A percentile compares a stretch with the other conserved stretches of the same genome.
phyloP scores from a whole-genome alignment of 2,329 filamentous ascomycete species.

The Apiospora phragmitis region DNA sequence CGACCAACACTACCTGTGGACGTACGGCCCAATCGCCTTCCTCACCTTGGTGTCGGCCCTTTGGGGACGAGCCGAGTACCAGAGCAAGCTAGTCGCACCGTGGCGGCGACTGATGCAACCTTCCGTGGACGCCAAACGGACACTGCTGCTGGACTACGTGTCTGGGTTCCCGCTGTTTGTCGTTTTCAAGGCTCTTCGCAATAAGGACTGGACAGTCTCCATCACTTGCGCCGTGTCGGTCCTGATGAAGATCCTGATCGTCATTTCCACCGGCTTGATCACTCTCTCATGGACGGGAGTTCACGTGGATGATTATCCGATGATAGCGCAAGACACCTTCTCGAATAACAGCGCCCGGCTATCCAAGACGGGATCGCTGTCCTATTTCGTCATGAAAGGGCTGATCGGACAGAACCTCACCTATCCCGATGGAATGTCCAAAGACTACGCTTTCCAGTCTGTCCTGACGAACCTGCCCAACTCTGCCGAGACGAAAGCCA shows the following conservation, averaged over 20 bases:
- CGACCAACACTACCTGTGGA: slow-evolving; percentile 35
- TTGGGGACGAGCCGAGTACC: slow-evolving; percentile 41
- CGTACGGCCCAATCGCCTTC: slow-evolving; percentile 36
- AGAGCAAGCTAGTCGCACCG: slow-evolving; percentile 38
- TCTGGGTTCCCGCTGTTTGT: slow-evolving; percentile 31
- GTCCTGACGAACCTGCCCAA: not conserved
- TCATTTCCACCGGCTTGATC: slow-evolving; percentile 38
- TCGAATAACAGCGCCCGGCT: not conserved
- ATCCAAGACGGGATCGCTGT: not conserved
- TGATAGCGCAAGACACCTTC: not conserved
- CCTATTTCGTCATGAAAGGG: not conserved
- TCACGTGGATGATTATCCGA: not conserved
- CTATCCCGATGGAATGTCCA: not conserved
- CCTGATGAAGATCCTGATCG: slow-evolving; percentile 34
- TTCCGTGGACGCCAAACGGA: slow-evolving; percentile 30
- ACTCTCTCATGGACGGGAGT: slow-evolving; percentile 7
- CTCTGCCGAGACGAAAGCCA: not conserved
- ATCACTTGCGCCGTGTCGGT: slow-evolving; percentile 27
- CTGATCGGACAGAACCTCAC: not conserved
- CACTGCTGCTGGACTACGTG: slow-evolving; percentile 38
- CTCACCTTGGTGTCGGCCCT: slow-evolving; percentile 33
- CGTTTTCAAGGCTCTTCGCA: slow-evolving; percentile 29
- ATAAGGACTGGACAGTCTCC: slow-evolving; percentile 37
- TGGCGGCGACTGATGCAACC: slow-evolving; percentile 37
- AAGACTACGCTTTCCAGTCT: slow-evolving; percentile 3